Evolutionary conservation across 768 basidiomycete species (phyloP).

Genomic region (Coprinopsis sp.): DNA sequence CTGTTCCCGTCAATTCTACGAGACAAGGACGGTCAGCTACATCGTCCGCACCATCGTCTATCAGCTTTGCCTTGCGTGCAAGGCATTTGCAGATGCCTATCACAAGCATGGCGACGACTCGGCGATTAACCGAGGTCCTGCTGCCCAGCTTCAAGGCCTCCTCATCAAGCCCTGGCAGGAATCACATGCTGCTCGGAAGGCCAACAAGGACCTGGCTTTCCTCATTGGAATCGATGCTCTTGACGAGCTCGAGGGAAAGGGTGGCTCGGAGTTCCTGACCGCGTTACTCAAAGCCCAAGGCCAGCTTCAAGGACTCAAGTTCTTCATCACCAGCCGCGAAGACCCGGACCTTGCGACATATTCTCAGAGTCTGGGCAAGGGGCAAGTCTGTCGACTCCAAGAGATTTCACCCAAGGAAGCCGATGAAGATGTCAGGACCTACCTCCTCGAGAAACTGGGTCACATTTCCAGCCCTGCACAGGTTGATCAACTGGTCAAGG

Average conservation of each 20-base stretch:
- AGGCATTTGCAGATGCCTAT: conserved; percentile 17
- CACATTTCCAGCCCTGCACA: not conserved
- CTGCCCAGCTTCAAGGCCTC: conserved; percentile 11
- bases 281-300: no score
- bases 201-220: conserved; percentile 3
- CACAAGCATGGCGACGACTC: conserved; percentile 6
- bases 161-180: conserved; percentile 14
- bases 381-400: conserved; percentile 4
- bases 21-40: no score
- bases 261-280: no score
- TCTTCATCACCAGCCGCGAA: no score
- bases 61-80: no score
- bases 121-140: conserved; percentile 1
- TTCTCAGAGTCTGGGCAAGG: not conserved
- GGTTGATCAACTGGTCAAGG: conserved; percentile 11
- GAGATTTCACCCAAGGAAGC: not conserved
- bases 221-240: no score
- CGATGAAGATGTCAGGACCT: conserved; percentile 3
- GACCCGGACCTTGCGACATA: not conserved
- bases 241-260: no score
- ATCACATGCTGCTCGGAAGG: not conserved
- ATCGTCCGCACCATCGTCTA: no score
- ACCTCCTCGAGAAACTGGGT: not conserved
- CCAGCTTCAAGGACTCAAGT: no score
- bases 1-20: no score